A percentile compares a stretch with the other conserved stretches of the same genome.
Conservation (phyloP, 2,329 filamentous ascomycete species). For the Trichoderma pleuroti region DNA sequence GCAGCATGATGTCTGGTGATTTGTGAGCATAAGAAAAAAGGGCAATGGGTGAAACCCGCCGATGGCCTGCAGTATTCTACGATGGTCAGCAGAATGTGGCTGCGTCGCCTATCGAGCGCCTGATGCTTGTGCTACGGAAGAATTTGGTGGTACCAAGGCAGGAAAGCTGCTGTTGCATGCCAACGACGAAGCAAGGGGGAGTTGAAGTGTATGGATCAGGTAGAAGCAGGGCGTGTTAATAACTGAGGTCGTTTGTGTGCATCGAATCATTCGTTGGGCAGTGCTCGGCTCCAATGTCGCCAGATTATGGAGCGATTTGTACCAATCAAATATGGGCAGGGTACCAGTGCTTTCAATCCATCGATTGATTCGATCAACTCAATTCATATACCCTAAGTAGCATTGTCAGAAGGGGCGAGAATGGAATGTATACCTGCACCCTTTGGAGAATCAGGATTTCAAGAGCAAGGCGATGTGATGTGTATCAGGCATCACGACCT, state of each 20-base stretch:
- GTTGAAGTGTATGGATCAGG: background rate
- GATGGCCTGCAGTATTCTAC: background rate
- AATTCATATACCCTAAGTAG: background rate
- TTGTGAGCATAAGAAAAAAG: background rate
- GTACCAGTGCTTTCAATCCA: background rate
- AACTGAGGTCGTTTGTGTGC: background rate
- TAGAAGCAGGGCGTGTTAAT: background rate
- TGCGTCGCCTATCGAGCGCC: background rate
- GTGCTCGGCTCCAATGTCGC: background rate
- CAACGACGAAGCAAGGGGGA: background rate
- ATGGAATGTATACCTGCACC: background rate
- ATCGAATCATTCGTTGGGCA: background rate
- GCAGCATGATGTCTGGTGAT: background rate
- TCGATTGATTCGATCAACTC: background rate
- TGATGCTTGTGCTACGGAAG: background rate
- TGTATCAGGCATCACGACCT: background rate
- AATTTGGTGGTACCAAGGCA: background rate
- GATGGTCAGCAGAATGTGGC: background rate
- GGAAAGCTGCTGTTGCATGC: background rate
- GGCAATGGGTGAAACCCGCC: background rate
- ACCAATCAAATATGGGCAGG: background rate
- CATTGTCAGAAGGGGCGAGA: background rate
- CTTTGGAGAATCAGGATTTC: background rate
- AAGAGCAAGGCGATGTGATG: background rate
- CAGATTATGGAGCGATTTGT: background rate